phyloP scores from a whole-genome alignment of 2,329 filamentous ascomycete species.

The Aspergillus felis region DNA sequence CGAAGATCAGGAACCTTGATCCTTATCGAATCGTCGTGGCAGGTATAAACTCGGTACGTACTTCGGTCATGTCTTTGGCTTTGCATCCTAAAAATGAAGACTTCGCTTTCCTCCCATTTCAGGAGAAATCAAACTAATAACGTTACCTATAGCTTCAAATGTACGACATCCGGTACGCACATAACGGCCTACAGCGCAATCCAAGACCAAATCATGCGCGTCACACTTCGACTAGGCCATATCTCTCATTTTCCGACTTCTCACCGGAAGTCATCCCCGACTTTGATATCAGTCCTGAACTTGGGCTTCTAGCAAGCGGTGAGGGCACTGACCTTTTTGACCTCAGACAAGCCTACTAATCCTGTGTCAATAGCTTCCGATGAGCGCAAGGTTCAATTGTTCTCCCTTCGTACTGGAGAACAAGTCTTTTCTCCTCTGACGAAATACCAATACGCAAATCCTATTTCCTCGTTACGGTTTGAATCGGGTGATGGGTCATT shows the following conservation, averaged over 20 bases:
- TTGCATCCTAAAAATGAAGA: neutral
- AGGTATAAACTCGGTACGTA: conserved; percentile 29
- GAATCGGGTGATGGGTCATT: conserved; percentile 23
- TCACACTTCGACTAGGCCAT: conserved; percentile 32
- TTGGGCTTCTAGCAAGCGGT: conserved; percentile 39
- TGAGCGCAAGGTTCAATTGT: conserved; percentile 32
- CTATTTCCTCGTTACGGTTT: conserved; percentile 32
- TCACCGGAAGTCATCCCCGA: conserved; percentile 23
- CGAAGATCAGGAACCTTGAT: conserved; percentile 34
- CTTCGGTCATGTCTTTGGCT: neutral
- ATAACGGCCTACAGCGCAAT: conserved; percentile 22
- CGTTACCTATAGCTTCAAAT: conserved; percentile 31
- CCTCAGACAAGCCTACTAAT: neutral
- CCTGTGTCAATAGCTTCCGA: conserved; percentile 24
- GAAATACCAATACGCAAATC: conserved; percentile 19
- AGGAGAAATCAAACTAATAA: neutral
- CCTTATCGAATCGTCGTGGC: conserved; percentile 33
- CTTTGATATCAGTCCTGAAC: conserved; percentile 35
- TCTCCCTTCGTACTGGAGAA: conserved; percentile 36
- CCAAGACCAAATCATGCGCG: conserved; percentile 24
- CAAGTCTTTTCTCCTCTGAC: conserved; percentile 26
- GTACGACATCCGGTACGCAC: conserved; percentile 39
- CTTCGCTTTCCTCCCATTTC: neutral
- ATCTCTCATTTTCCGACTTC: conserved; percentile 34
- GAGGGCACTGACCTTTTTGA: conserved; percentile 3